Evolutionary conservation across 139 green algal species (phyloP).

Genomic region (Parachlorella kessleri): DNA sequence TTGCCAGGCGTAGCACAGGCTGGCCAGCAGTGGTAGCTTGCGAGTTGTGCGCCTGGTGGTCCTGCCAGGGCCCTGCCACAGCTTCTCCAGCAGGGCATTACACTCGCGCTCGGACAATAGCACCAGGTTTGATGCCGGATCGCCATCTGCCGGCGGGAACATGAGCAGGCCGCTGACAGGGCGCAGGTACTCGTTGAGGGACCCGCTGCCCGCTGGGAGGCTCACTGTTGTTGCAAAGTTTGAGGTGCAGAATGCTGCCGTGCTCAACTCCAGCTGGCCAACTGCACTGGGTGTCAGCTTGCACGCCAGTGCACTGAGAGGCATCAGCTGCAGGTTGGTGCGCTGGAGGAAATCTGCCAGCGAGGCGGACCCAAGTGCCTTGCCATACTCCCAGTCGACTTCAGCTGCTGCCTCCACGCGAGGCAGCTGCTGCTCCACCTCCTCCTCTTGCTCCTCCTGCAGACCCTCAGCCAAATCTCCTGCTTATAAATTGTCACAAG

Average conservation of each 20-base stretch:
- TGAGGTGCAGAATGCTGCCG: constrained; percentile 25
- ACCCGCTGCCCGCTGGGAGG: neutral
- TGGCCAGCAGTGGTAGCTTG: neutral
- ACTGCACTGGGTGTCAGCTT: neutral
- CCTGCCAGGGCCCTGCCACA: constrained; percentile 8
- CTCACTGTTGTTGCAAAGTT: constrained; percentile 38
- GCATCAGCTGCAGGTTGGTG: constrained; percentile 2
- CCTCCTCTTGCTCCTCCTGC: constrained; percentile 49
- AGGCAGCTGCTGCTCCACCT: constrained; percentile 34
- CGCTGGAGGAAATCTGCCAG: neutral
- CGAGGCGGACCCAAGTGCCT: neutral
- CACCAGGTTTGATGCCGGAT: constrained; percentile 17
- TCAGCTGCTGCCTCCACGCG: constrained; percentile 4
- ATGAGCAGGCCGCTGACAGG: constrained; percentile 42
- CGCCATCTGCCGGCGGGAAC: constrained; percentile 1
- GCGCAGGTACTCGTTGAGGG: constrained; percentile 40
- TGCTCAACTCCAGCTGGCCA: constrained; percentile 10
- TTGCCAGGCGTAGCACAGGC: constrained; percentile 22
- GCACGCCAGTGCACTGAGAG: neutral
- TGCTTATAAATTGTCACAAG: no score
- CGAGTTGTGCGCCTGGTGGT: no score
- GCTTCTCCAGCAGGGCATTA: constrained; percentile 40
- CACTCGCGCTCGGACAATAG: constrained; percentile 62
- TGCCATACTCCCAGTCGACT: constrained; percentile 37
- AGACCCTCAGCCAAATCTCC: no score